Conservation (phyloP, 163 green algal genomes). For the Prototheca wickerhamii region DNA sequence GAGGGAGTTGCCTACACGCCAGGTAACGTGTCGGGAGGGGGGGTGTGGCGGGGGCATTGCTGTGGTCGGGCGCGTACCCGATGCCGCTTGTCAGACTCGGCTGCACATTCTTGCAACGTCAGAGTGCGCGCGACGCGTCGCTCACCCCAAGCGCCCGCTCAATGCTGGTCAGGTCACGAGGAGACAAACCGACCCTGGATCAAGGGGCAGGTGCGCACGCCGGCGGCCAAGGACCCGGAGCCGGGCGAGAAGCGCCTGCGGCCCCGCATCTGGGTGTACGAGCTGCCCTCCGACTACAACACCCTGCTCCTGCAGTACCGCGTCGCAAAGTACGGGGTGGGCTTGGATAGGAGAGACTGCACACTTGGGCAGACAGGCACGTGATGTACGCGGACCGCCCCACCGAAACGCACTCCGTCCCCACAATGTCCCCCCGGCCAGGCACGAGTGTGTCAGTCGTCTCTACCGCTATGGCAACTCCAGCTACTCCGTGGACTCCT, state of each 20-base stretch:
- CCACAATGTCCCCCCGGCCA: constrained; percentile 1
- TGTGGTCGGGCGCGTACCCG: too few relatives aligned
- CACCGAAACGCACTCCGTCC: not conserved
- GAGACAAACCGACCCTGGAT: constrained; percentile 9
- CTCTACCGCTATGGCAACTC: constrained; percentile 32
- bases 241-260: constrained; percentile 13
- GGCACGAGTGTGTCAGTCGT: constrained; percentile 16
- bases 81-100: too few relatives aligned
- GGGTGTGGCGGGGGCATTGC: too few relatives aligned
- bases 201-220: constrained; percentile 8
- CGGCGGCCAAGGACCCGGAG: constrained; percentile 10
- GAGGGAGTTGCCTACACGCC: not conserved
- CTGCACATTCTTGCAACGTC: too few relatives aligned
- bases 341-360: not conserved
- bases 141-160: too few relatives aligned
- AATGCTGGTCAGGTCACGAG: not conserved
- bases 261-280: constrained; percentile 62
- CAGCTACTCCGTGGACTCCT: constrained; percentile 22
- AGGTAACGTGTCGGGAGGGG: too few relatives aligned
- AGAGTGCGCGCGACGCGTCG: too few relatives aligned
- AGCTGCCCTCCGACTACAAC: constrained; percentile 49
- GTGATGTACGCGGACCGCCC: not conserved
- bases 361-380: not conserved
- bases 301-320: constrained; percentile 38
- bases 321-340: not conserved